These are phyloP conservation scores for Hortiboletus campestris DNA, from an alignment of 768 basidiomycete genomes.

Conservation along the genomic window DNA sequence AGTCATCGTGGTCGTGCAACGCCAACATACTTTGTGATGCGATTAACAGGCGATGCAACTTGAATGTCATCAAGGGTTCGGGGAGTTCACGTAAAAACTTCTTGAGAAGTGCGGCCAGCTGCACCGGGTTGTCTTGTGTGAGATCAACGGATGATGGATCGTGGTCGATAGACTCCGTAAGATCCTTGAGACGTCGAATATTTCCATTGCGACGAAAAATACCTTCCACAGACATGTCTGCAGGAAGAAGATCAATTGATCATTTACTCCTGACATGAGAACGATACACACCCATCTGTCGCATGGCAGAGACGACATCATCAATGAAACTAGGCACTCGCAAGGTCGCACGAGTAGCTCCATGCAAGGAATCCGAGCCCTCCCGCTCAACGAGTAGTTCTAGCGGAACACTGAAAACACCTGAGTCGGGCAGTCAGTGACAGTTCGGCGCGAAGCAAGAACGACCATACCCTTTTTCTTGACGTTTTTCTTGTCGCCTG, in stretches of 20 bases:
- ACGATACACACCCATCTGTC: slow-evolving; percentile 85
- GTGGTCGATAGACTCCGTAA: slow-evolving; percentile 92
- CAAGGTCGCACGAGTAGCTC: slow-evolving; percentile 79
- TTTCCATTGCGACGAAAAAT: slow-evolving; percentile 99
- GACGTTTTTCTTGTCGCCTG: slow-evolving; percentile 83
- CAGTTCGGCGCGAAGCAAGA: background rate
- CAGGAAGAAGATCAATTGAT: slow-evolving; percentile 3
- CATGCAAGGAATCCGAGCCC: slow-evolving; percentile 92
- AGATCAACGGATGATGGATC: slow-evolving; percentile 91
- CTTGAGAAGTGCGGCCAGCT: slow-evolving; percentile 94
- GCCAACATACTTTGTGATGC: slow-evolving; percentile 76
- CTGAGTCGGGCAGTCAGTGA: slow-evolving; percentile 39
- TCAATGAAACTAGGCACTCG: slow-evolving; percentile 97
- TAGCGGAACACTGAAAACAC: slow-evolving; percentile 90
- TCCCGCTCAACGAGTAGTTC: slow-evolving; percentile 92
- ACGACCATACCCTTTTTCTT: slow-evolving; percentile 77
- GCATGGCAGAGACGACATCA: slow-evolving; percentile 97
- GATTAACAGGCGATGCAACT: slow-evolving; percentile 85
- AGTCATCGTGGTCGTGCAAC: background rate
- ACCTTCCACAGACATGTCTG: slow-evolving; percentile 99
- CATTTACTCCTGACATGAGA: background rate
- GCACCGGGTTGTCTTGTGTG: slow-evolving; percentile 92
- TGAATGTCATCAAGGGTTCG: slow-evolving; percentile 94
- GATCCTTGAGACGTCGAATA: slow-evolving; percentile 86
- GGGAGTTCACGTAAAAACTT: slow-evolving; percentile 96